Evolutionary conservation across 2,329 filamentous ascomycete genomes (phyloP).

Genomic region (Colletotrichum cereale): DNA sequence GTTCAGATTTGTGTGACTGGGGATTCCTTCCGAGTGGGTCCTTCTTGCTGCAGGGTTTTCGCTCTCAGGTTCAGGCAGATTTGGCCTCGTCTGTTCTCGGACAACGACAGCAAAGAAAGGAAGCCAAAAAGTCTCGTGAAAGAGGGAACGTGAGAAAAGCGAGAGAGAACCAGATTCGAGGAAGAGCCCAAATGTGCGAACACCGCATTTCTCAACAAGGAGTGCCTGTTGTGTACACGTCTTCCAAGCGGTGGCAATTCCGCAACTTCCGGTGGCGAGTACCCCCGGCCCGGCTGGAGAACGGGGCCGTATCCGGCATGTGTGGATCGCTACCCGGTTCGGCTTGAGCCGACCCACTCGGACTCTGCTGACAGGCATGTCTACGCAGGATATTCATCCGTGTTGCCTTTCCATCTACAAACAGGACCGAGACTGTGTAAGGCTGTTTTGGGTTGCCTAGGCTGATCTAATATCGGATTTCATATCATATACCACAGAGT

Average conservation of each 20-base stretch:
- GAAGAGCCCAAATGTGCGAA: no score
- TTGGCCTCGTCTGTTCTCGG: background rate
- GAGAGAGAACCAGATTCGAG: background rate
- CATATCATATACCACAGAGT: no score
- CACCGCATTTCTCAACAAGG: no score
- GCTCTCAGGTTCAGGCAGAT: background rate
- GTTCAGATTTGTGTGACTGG: background rate
- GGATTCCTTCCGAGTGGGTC: background rate
- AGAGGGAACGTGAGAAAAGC: no score
- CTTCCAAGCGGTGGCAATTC: background rate
- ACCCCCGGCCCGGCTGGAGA: background rate
- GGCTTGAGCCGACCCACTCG: background rate
- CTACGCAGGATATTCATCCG: no score
- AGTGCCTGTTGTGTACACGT: no score
- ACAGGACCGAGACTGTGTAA: no score
- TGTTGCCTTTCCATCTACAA: background rate
- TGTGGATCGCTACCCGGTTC: background rate
- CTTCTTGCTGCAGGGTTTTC: background rate
- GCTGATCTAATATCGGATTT: background rate
- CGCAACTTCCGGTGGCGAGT: background rate
- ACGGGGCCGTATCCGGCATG: background rate
- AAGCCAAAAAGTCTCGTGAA: no score
- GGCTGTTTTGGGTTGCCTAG: rapidly evolving
- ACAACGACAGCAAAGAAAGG: background rate
- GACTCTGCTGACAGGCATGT: no score